These are phyloP conservation scores for Gossypium anomalum DNA, from an alignment of 345 rosid genomes.

Conservation along the genomic window DNA sequence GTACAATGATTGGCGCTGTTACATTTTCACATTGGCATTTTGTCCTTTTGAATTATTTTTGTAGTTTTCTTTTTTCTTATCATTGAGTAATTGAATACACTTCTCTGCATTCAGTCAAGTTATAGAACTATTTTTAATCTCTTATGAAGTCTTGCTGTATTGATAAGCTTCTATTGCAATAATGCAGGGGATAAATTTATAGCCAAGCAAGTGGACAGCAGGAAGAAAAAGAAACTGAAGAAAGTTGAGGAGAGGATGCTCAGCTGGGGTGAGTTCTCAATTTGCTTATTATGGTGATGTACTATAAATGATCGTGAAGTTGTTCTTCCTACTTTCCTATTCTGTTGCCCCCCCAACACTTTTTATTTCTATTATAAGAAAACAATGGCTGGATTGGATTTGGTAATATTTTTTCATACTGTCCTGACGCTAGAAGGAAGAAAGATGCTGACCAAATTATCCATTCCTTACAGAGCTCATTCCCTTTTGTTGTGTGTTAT, in stretches of 20 bases:
- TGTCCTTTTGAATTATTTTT: constrained; percentile 5
- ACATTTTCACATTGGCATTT: not conserved
- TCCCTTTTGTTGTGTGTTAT: not conserved
- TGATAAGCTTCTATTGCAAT: constrained; percentile 15
- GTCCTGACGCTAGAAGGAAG: not conserved
- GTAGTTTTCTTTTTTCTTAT: constrained; percentile 13
- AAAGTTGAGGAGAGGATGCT: constrained; percentile 89
- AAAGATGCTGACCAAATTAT: not conserved
- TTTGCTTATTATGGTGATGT: not conserved
- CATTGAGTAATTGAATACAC: constrained; percentile 11
- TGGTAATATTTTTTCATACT: not conserved
- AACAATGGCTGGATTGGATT: not conserved
- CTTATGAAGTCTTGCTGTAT: not conserved
- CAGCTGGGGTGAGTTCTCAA: constrained; percentile 74
- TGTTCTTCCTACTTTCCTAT: not conserved
- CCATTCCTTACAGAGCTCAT: not conserved
- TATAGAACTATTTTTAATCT: not conserved
- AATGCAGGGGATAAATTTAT: constrained; percentile 79
- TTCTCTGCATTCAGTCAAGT: not conserved
- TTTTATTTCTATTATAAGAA: not conserved
- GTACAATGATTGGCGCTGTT: constrained; percentile 29
- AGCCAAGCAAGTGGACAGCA: constrained; percentile 68
- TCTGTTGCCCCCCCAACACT: too few relatives aligned
- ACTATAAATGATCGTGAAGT: not conserved
- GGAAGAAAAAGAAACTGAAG: constrained; percentile 89